phyloP scores from a whole-genome alignment of 768 basidiomycete genomes.

The Rhizopogon sp. region DNA sequence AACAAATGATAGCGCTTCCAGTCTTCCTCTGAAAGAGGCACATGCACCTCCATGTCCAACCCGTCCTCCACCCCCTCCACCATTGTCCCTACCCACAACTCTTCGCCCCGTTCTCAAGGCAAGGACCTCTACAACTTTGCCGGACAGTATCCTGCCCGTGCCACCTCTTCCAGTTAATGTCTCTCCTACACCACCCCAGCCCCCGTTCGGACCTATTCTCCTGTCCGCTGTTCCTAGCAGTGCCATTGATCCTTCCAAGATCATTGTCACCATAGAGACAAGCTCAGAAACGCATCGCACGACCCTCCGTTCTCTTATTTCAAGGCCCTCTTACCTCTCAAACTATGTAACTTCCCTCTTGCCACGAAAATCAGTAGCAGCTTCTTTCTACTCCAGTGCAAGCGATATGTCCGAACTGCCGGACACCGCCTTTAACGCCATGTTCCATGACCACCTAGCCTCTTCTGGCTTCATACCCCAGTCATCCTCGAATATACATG shows the following conservation, averaged over 20 bases:
- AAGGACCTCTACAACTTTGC: conserved; percentile 15
- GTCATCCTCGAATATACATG: conserved; percentile 46
- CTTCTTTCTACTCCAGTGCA: conserved; percentile 51
- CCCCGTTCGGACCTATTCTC: conserved; percentile 63
- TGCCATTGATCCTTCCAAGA: conserved; percentile 49
- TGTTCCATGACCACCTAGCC: conserved; percentile 59
- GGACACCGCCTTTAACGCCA: conserved; percentile 35
- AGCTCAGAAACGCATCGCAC: conserved; percentile 62
- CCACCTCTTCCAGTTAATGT: conserved; percentile 46
- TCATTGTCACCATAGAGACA: conserved; percentile 72
- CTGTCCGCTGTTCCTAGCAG: conserved; percentile 51
- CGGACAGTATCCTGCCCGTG: conserved; percentile 39
- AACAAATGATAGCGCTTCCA: conserved; percentile 8
- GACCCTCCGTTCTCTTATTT: conserved; percentile 59
- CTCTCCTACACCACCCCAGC: conserved; percentile 38
- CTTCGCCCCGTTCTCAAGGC: conserved; percentile 34
- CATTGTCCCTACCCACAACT: conserved; percentile 15
- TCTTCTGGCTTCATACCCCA: conserved; percentile 51
- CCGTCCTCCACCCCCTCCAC: conserved; percentile 27
- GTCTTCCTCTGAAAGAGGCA: conserved; percentile 19
- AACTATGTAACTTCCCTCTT: conserved; percentile 48
- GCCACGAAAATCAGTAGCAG: conserved; percentile 37
- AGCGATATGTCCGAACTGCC: conserved; percentile 30
- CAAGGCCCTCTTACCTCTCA: conserved; percentile 64
- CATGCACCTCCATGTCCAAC: conserved; percentile 28